Conservation (phyloP, 805 yeast genomes). For the Wickerhamiella alocasiicola region DNA sequence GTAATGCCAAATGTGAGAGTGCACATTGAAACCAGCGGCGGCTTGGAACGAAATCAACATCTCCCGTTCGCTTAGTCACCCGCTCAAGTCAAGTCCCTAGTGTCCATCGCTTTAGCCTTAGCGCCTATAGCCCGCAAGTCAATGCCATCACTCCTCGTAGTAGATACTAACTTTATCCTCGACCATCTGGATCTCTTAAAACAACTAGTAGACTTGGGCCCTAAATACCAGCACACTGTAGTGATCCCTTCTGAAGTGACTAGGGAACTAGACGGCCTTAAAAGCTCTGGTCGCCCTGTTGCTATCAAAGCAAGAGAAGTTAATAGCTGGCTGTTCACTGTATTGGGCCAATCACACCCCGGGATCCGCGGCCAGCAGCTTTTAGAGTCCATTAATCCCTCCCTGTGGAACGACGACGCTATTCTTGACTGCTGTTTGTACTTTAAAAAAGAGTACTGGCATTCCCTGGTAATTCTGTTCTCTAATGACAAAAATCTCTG, state of each 20-base stretch:
- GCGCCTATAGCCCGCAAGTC: no score
- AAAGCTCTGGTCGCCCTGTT: constrained; percentile 29
- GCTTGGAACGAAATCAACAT: no score
- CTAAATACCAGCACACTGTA: constrained; percentile 36
- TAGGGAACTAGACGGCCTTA: constrained; percentile 74
- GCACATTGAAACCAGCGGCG: no score
- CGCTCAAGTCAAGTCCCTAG: no score
- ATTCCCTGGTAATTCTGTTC: constrained; percentile 38
- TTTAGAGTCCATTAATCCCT: constrained; percentile 38
- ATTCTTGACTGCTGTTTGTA: constrained; percentile 75
- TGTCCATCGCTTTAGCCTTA: no score
- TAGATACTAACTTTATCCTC: constrained; percentile 76
- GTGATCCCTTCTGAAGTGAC: constrained; percentile 62
- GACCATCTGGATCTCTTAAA: constrained; percentile 53
- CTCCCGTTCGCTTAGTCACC: no score
- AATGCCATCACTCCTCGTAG: constrained; percentile 32
- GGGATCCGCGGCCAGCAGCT: constrained; percentile 54
- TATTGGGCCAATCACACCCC: constrained; percentile 40
- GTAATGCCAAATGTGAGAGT: no score
- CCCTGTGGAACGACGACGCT: constrained; percentile 56
- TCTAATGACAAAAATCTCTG: constrained; percentile 82
- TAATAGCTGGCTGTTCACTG: constrained; percentile 60
- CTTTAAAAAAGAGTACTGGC: constrained; percentile 31
- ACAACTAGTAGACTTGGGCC: constrained; percentile 34
- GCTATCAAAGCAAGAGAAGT: constrained; percentile 48